These are phyloP conservation scores for Puccinia brachypodii DNA, from an alignment of 1,284 basidiomycete species.

Conservation along the genomic window DNA sequence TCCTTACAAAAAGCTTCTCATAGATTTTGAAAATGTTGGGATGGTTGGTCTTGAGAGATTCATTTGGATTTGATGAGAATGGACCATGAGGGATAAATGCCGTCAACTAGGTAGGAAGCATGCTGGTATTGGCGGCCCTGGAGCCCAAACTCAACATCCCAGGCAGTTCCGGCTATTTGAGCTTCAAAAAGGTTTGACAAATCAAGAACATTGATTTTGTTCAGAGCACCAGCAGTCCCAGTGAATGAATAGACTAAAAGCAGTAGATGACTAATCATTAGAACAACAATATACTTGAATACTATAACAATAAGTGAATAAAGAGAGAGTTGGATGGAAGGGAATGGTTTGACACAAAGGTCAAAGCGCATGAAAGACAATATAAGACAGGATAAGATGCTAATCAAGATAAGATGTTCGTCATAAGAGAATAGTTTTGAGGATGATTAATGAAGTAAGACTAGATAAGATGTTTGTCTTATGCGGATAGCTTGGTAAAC, in stretches of 20 bases:
- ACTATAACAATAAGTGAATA: too few species aligned
- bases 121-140: not conserved
- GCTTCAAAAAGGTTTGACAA: not conserved
- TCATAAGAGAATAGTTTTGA: too few species aligned
- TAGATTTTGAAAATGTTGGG: not conserved
- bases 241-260: not conserved
- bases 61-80: not conserved
- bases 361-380: too few species aligned
- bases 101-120: not conserved
- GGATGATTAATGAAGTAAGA: too few species aligned
- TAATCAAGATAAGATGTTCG: too few species aligned
- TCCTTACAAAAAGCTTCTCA: constrained; percentile 8
- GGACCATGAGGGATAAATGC: not conserved
- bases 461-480: too few species aligned
- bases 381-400: too few species aligned
- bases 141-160: not conserved
- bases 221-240: not conserved
- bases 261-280: too few species aligned
- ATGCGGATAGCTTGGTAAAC: too few species aligned
- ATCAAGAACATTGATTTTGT: not conserved
- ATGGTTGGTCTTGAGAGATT: not conserved
- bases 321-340: too few species aligned
- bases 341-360: too few species aligned
- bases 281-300: too few species aligned
- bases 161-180: not conserved